Evolutionary conservation across 192 early-diverging fungal species (phyloP), one percentile per base, ranked within the genome.

Genomic region (Backusella morwellensis): DNA sequence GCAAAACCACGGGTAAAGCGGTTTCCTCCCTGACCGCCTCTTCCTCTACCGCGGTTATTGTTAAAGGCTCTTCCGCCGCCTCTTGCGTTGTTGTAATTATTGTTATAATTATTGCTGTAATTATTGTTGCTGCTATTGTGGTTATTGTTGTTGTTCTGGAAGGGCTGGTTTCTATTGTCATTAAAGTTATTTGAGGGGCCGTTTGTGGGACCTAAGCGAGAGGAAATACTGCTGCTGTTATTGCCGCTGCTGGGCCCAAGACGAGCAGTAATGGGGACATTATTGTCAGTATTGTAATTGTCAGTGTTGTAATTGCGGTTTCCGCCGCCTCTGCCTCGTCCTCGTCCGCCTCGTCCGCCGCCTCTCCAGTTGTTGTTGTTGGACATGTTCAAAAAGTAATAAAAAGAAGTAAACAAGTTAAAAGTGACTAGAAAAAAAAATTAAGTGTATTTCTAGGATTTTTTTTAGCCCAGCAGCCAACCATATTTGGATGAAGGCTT

Each of bases 21-120:
- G 41, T 29, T 42, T 14, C 23, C 29, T 32, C n/a, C 35, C 2
- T 66, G 26, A 17, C 47, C 32, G 32, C 52, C 35, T 40, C 56
- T 42, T 29, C 79, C 77, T 44, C 79, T 52, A 54, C 75, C 79
- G 21, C 79, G 75, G n/a, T 36, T 32, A 15, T 40, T 47, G 4
- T 56, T 68, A 32, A 74, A 66, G 11, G 41, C 35, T 68, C 72
- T 71, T 32, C 32, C 32, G 32, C 32, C 32, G 6, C 71, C 63
- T 21, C 76, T 63, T 54, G 66, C 35, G 41, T 44, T 23, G 19
- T 21, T 52, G 23, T 59, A 6, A 12, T 50, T 23, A 26, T 73
- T 73, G 6, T 32, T 32, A 32, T 32, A 32, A 32, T 72, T 50
- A 54, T 44, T 23, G 19, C 12, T 52, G 14, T 59, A 1, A 12